Base-by-base conservation (phyloP, 306 rosid species). In the Pterocarpus santalinus region DNA sequence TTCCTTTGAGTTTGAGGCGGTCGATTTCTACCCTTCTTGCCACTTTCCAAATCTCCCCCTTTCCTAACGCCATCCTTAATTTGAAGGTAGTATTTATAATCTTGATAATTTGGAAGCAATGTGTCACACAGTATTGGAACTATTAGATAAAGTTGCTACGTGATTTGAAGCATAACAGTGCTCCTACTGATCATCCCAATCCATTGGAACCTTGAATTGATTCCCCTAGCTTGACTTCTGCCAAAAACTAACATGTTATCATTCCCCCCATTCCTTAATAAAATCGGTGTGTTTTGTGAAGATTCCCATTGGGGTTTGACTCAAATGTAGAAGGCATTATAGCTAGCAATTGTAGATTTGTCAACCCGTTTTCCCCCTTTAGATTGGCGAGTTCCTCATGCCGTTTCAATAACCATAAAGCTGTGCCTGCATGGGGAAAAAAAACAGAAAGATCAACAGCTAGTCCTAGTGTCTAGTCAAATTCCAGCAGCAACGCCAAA, bases 321-420 rank as follows among this genome's bases (percentile, higher is more conserved):
- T 84, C 80, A 63, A 85, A 85, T 1, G 72, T 28, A 35, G 85
- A 44, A 7, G 88, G 85, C 85, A 85, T 85, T 49, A 44, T 81
- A 1, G 88, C 76, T 46, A 85, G 79, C 85, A 80, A 49, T 71
- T 80, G 88, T 17, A 85, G 76, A 28, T 80, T 38, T 70, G 88
- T 80, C 13, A 85, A 17, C 5, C 28, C 82, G 32, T 47, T 63
- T 3, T 85, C 72, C 28, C 76, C 88, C 72, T 5, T 65, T 38
- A 4, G 3, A 55, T 55, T 0, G 28, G 88, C 88, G 5, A 85
- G 88, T 14, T 64, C 51, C 0, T 1, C 32, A 2, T 76, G 38
- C 30, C 38, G 17, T 71, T 76, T 76, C 68, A 80, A 17, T 70
- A 85, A 11, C 88, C 88, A 85, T 44, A 80, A 36, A 22, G 85